These are phyloP conservation scores for Sporothrix globosa DNA, from an alignment of 2,329 filamentous ascomycete species.

Conservation along the genomic window DNA sequence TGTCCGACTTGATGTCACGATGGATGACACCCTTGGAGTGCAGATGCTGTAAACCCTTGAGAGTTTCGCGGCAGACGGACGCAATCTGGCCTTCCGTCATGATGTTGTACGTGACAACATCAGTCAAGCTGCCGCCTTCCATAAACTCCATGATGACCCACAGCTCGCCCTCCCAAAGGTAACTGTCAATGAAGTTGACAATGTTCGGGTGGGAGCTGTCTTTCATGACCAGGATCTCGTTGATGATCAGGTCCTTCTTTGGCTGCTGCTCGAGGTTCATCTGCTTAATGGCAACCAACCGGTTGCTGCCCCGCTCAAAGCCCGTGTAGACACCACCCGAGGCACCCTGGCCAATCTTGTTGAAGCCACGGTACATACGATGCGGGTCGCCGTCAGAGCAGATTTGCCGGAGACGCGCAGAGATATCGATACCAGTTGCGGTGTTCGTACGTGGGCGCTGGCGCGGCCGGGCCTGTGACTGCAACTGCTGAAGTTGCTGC, in stretches of 20 bases:
- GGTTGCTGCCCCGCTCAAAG: conserved; percentile 79
- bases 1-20: conserved; percentile 98
- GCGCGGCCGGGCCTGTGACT: conserved; percentile 62
- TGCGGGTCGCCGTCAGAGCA: conserved; percentile 89
- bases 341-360: conserved; percentile 95
- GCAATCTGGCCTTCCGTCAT: conserved; percentile 99
- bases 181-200: conserved; percentile 99
- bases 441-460: conserved; percentile 79
- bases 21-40: conserved; percentile 99
- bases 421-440: conserved; percentile 69
- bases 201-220: conserved; percentile 98
- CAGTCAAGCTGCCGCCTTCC: conserved; percentile 96
- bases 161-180: conserved; percentile 82
- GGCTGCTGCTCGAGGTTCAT: conserved; percentile 99
- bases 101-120: conserved; percentile 98
- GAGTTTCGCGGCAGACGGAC: conserved; percentile 89
- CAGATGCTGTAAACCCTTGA: conserved; percentile 89
- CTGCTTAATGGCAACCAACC: conserved; percentile 96
- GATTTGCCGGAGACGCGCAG: conserved; percentile 81
- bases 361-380: conserved; percentile 81
- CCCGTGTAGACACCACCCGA: conserved; percentile 95
- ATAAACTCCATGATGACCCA: conserved; percentile 99
- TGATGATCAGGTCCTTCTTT: conserved; percentile 98
- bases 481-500: conserved; percentile 38
- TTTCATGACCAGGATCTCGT: conserved; percentile 99